A percentile compares a stretch with the other conserved stretches of the same genome.
phyloP scores from a whole-genome alignment of 495 filamentous ascomycete genomes.

The Lasiosphaeris hirsuta region DNA sequence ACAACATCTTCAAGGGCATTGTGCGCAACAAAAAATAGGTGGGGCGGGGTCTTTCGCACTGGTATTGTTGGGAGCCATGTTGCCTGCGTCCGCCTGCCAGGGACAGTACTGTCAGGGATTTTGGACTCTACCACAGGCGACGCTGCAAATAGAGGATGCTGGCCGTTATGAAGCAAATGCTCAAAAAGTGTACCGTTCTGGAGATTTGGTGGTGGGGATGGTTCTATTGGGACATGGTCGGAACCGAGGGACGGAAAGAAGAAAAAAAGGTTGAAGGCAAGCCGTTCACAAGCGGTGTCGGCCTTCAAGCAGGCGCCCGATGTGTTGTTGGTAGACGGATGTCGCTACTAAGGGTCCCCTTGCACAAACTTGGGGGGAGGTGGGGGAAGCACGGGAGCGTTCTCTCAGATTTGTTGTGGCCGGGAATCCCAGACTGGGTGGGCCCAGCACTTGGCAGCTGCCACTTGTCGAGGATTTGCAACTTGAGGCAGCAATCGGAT shows the following conservation, averaged over 20 bases:
- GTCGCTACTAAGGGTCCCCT: not conserved
- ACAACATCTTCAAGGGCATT: not conserved
- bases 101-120: too few relatives aligned
- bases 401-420: not conserved
- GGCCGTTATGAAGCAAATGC: too few relatives aligned
- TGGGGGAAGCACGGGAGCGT: not conserved
- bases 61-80: slow-evolving; percentile 45
- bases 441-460: not conserved
- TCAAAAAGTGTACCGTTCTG: too few relatives aligned
- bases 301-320: too few relatives aligned
- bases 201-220: too few relatives aligned
- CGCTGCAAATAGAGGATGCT: too few relatives aligned
- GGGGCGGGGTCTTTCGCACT: slow-evolving; percentile 29
- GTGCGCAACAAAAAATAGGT: not conserved
- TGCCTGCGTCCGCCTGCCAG: not conserved
- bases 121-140: too few relatives aligned
- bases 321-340: too few relatives aligned
- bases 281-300: too few relatives aligned
- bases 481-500: not conserved
- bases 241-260: too few relatives aligned
- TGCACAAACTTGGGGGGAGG: not conserved
- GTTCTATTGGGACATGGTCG: too few relatives aligned
- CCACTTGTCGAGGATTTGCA: not conserved
- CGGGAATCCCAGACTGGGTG: not conserved
- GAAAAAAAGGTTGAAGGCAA: too few relatives aligned